Percentiles rank a stretch among this genome's conserved stretches.
These are phyloP conservation scores for Lipomyces chichibuensis DNA, from an alignment of 805 yeast species.

Conservation along the genomic window DNA sequence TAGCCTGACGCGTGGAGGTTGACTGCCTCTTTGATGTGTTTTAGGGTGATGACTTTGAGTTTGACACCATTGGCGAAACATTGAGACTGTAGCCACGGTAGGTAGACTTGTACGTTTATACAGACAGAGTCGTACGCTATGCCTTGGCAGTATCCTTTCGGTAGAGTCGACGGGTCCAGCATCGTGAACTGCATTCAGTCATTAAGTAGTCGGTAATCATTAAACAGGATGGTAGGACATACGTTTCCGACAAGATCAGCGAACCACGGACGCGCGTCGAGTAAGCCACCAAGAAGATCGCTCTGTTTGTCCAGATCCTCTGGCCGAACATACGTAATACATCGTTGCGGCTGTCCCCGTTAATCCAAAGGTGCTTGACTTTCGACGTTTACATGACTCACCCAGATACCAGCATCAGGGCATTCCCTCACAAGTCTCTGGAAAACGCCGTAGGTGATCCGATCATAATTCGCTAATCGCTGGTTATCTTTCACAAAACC, in stretches of 20 bases:
- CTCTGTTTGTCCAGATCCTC: constrained; percentile 19
- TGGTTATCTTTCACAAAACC: constrained; percentile 29
- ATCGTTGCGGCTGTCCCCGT: constrained; percentile 3
- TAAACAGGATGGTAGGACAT: not conserved
- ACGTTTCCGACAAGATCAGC: constrained; percentile 27
- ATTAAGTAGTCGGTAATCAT: not conserved
- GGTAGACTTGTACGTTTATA: constrained; percentile 60
- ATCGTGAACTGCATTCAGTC: constrained; percentile 9
- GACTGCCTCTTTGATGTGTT: constrained; percentile 56
- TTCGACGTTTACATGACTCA: not conserved
- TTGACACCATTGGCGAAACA: constrained; percentile 54
- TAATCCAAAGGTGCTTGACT: not conserved
- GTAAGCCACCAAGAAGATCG: constrained; percentile 25
- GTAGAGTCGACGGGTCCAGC: constrained; percentile 49
- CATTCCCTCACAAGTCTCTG: constrained; percentile 26
- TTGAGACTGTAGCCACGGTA: constrained; percentile 55
- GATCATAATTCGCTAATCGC: constrained; percentile 37
- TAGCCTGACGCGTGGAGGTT: constrained; percentile 44
- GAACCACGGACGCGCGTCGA: constrained; percentile 31
- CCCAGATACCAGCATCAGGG: constrained; percentile 37
- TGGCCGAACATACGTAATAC: constrained; percentile 21
- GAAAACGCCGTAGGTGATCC: constrained; percentile 44
- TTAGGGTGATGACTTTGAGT: constrained; percentile 48
- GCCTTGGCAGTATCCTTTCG: constrained; percentile 60
- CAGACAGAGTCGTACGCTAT: constrained; percentile 58